Base-by-base conservation (phyloP, 805 yeast genomes). In the Candida argentea region DNA sequence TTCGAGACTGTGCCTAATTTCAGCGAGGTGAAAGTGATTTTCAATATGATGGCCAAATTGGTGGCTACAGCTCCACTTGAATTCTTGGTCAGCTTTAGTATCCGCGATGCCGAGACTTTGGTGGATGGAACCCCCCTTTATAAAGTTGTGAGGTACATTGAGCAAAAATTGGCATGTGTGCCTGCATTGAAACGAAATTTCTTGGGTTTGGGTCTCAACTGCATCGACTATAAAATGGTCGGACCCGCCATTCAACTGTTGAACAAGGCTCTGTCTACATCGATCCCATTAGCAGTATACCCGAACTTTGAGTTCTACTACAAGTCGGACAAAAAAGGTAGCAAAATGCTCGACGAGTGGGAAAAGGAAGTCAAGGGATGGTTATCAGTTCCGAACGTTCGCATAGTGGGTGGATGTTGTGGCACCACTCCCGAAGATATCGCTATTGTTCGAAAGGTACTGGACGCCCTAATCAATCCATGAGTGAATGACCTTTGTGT, bases 281-380 rank as follows among this genome's bases (percentile, higher is more conserved):
- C 26, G 3, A 24, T 58, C 18, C 70, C 73, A 4, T 42, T 77
- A 16, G 46, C 77, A 3, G 64, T 73, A 2, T 82, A 81, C 46
- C 93, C 94, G 6, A 83, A 83, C 50, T 72, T 82, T 25, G 91
- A 91, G 2, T 85, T 76, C 43, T 47, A 58, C 6, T 78, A 76
- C 44, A 36, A 30, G 21, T 40, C 46, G 17, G 29, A 34, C n/a
- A 35, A 42, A 30, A 39, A 30, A 16, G 40, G 45, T 16, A 29
- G 33, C 9, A 35, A 42, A 29, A 38, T 36, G 26, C 33, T 37
- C 6, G 39, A 35, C 5, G 38, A 43, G 3, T 65, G 80, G 69
- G 50, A 44, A 2, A 37, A 46, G 4, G 51, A 55, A 14, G 63
- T 63, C 2, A 30, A 42, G 16, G 43, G 48, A 12, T 70, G 78